Evolutionary conservation across 2,329 filamentous ascomycete genomes (phyloP).

Genomic region (Cordyceps cicadae): DNA sequence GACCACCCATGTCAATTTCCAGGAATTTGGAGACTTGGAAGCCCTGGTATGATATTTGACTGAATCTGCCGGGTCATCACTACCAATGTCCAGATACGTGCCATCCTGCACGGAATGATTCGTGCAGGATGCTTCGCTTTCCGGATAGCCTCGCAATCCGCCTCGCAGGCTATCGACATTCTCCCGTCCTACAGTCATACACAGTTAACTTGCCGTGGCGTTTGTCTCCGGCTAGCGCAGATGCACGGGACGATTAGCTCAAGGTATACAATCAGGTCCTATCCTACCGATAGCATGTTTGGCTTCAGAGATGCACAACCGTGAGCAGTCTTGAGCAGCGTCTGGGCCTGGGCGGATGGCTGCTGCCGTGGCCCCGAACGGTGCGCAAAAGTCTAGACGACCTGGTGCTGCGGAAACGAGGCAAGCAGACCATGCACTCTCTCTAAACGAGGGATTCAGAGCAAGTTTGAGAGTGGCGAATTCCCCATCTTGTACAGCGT

Average conservation of each 20-base stretch:
- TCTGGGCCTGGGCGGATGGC: background rate
- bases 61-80: no score
- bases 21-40: no score
- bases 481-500: background rate
- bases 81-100: background rate
- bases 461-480: background rate
- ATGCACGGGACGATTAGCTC: background rate
- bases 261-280: background rate
- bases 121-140: background rate
- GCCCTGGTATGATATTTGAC: no score
- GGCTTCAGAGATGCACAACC: background rate
- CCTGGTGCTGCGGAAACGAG: background rate
- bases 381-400: background rate
- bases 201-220: background rate
- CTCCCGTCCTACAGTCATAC: background rate
- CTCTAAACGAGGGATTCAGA: background rate
- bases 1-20: no score
- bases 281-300: background rate
- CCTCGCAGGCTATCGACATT: background rate
- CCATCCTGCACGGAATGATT: background rate
- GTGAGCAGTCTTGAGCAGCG: background rate
- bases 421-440: background rate
- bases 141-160: background rate
- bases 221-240: background rate
- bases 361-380: background rate